Conservation (phyloP, 352 stramenopile genomes). For the Globisporangium radiosum region DNA sequence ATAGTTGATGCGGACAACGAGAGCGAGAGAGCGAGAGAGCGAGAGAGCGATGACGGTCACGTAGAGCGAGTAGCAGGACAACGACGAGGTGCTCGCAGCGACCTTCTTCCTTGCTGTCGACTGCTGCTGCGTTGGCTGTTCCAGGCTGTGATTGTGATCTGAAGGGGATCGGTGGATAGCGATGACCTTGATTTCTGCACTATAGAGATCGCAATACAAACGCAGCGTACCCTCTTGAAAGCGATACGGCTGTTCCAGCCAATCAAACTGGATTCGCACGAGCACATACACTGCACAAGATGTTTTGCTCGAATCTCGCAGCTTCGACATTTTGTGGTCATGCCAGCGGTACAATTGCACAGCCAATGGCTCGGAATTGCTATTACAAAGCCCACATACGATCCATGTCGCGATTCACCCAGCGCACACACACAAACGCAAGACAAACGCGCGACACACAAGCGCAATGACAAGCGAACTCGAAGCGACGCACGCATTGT, state of each 20-base stretch:
- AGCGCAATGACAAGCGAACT: not conserved
- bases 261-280: not conserved
- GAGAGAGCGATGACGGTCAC: slow-evolving; percentile 1
- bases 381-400: not conserved
- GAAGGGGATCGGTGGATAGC: not conserved
- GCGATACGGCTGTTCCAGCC: not conserved
- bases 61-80: not conserved
- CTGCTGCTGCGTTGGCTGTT: not conserved
- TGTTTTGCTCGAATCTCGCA: not conserved
- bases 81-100: not conserved
- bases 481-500: not conserved
- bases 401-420: not conserved
- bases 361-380: not conserved
- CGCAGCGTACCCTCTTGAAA: not conserved
- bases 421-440: not conserved
- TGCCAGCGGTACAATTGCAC: not conserved
- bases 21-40: slow-evolving; percentile 4
- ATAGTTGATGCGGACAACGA: slow-evolving; percentile 26
- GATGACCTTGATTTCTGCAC: not conserved
- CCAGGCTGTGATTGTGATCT: not conserved
- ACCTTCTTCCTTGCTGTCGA: not conserved
- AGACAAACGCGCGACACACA: not conserved
- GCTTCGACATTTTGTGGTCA: not conserved
- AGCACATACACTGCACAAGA: not conserved
- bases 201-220: not conserved